phyloP scores from a whole-genome alignment of 106 monocot genomes.

The Cymbidium sinense region DNA sequence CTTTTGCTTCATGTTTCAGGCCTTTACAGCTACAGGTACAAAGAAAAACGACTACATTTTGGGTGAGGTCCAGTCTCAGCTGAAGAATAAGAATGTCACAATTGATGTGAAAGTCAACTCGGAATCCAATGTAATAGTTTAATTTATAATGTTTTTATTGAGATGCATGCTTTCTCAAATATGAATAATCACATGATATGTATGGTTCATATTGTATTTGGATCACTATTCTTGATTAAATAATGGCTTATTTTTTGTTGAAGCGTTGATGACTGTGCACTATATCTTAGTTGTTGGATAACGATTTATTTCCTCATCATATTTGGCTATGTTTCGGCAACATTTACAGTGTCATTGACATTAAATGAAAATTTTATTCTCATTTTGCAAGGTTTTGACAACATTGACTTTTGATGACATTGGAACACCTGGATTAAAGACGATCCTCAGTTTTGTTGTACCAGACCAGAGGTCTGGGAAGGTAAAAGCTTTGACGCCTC shows the following conservation, averaged over 20 bases:
- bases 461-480: slow-evolving; percentile 91
- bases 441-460: slow-evolving; percentile 70
- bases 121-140: slow-evolving; percentile 43
- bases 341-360: too few relatives aligned
- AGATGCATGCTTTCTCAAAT: background rate
- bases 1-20: slow-evolving; percentile 27
- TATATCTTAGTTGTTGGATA: too few relatives aligned
- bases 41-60: slow-evolving; percentile 60
- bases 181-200: background rate
- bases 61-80: slow-evolving; percentile 59
- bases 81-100: slow-evolving; percentile 59
- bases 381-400: slow-evolving; percentile 19
- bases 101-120: slow-evolving; percentile 68
- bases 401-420: slow-evolving; percentile 59
- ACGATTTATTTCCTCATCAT: too few relatives aligned
- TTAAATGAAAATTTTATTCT: too few relatives aligned
- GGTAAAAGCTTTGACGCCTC: slow-evolving; percentile 21
- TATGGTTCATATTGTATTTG: background rate
- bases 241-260: too few relatives aligned
- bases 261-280: too few relatives aligned
- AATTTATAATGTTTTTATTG: background rate
- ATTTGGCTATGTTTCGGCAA: too few relatives aligned
- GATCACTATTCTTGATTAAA: too few relatives aligned
- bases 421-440: slow-evolving; percentile 53
- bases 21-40: slow-evolving; percentile 50